phyloP scores from a whole-genome alignment of 208 protist genomes.

The Kentomonas sorsogonicus region DNA sequence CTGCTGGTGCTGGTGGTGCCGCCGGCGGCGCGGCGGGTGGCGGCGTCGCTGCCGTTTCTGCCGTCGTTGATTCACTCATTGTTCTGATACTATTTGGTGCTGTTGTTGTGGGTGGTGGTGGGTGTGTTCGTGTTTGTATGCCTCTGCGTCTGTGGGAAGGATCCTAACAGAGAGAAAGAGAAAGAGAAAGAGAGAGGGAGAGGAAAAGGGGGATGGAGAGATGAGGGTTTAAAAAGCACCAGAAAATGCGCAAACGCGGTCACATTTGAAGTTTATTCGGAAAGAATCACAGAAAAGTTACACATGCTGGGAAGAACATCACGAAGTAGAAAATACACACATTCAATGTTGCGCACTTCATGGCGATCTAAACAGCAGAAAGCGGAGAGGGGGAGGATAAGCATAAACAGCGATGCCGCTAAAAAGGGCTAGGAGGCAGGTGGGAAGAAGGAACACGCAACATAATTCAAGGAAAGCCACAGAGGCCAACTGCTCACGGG shows the following conservation, averaged over 20 bases:
- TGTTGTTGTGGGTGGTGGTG: too few species aligned
- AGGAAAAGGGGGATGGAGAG: background rate
- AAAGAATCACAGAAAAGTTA: background rate
- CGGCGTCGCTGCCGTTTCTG: constrained; percentile 22
- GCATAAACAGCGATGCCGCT: background rate
- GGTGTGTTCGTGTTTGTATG: background rate
- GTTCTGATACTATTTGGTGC: too few species aligned
- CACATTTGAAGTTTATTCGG: background rate
- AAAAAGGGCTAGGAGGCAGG: background rate
- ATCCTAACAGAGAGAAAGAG: background rate
- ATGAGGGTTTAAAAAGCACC: too few species aligned
- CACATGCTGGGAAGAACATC: background rate
- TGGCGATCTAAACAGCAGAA: background rate
- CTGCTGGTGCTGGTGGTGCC: too few species aligned
- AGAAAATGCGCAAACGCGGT: too few species aligned
- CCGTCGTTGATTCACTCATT: too few species aligned
- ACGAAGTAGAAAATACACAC: background rate
- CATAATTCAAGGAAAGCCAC: too few species aligned
- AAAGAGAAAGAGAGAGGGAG: background rate
- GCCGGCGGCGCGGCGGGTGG: too few species aligned
- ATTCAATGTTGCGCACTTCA: background rate
- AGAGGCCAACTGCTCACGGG: background rate
- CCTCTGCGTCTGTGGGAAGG: background rate
- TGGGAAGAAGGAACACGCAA: background rate
- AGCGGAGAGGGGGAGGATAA: background rate